phyloP scores from a whole-genome alignment of 2,329 filamentous ascomycete genomes.

The Aspergillus bombycis region DNA sequence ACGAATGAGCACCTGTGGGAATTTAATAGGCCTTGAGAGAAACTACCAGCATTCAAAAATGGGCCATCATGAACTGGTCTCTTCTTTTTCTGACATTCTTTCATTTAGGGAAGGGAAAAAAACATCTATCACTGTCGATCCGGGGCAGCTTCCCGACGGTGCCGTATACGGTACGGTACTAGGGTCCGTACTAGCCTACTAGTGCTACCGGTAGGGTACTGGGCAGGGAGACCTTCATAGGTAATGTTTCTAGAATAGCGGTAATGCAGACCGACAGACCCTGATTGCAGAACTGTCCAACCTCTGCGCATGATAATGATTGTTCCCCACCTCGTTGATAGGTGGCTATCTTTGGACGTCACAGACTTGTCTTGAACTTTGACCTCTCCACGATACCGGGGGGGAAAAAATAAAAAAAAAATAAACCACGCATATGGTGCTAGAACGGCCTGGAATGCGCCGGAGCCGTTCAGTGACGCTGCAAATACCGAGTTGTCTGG shows the following conservation, averaged over 20 bases:
- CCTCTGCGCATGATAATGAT: background rate
- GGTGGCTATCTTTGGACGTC: slow-evolving; percentile 11
- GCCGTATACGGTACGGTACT: slow-evolving; percentile 6
- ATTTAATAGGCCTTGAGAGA: background rate
- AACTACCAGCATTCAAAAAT: background rate
- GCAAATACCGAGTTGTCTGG: background rate
- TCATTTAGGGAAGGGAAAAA: background rate
- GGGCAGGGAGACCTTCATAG: background rate
- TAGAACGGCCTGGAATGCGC: slow-evolving; percentile 18
- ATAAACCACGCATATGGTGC: slow-evolving; percentile 19
- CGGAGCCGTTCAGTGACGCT: background rate
- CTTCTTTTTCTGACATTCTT: background rate
- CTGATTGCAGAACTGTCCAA: background rate
- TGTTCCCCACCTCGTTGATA: background rate
- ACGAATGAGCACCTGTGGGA: background rate
- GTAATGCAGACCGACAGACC: background rate
- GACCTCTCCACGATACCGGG: background rate
- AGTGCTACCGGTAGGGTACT: too few relatives aligned
- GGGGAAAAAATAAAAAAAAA: too few relatives aligned
- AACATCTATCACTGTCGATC: slow-evolving; percentile 19
- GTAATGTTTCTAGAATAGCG: background rate
- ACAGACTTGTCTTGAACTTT: background rate
- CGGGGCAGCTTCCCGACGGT: slow-evolving; percentile 19
- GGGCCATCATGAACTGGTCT: background rate
- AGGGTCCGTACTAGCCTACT: background rate